Percentiles rank a stretch among this genome's conserved stretches.
phyloP scores from a whole-genome alignment of 78 protist species.

The Emiliania huxleyi region DNA sequence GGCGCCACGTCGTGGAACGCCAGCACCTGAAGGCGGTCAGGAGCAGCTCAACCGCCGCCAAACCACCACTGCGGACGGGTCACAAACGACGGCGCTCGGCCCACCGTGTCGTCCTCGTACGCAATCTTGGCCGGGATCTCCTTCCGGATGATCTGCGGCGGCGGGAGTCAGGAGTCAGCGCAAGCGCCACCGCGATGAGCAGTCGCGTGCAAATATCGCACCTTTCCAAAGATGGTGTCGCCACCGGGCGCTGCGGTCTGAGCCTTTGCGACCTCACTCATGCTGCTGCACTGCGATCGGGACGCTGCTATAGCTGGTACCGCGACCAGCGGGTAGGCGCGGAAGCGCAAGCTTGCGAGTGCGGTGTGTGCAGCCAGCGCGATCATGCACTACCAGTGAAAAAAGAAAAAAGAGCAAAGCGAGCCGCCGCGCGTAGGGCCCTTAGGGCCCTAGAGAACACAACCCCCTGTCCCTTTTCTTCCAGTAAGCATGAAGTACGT shows the following conservation, averaged over 20 bases:
- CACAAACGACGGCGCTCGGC: neutral
- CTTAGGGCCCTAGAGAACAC: no score
- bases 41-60: neutral
- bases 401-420: no score
- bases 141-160: slow-evolving; percentile 12
- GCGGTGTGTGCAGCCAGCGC: no score
- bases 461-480: no score
- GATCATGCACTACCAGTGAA: no score
- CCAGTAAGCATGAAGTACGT: no score
- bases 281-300: no score
- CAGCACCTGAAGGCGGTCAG: no score
- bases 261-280: neutral
- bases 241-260: neutral
- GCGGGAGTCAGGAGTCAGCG: neutral
- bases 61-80: neutral
- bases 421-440: no score
- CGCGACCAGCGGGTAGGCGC: no score
- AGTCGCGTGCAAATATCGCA: neutral
- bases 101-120: slow-evolving; percentile 18
- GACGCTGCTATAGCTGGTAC: no score
- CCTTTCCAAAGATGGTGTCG: slow-evolving; percentile 1
- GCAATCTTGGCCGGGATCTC: slow-evolving; percentile 29
- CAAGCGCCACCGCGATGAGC: neutral
- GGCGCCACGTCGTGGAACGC: slow-evolving; percentile 59
- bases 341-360: no score